Percentiles rank a stretch among this genome's conserved stretches.
Conservation (phyloP, 371 early-diverging fungal species). For the Mucor mucedo region DNA sequence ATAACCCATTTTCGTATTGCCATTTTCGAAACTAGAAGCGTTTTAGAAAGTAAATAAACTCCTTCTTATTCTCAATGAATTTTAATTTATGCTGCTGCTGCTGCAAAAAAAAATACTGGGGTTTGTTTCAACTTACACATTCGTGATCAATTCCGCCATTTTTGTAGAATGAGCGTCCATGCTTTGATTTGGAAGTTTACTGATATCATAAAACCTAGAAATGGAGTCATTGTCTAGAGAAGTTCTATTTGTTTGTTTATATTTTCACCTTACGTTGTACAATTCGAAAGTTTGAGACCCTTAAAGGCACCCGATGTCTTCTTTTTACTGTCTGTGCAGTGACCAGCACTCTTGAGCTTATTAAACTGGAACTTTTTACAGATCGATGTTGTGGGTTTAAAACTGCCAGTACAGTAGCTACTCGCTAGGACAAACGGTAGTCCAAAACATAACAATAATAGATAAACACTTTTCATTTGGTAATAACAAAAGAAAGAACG, state of each 20-base stretch:
- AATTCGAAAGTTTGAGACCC: slow-evolving; percentile 36
- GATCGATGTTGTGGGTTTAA: background rate
- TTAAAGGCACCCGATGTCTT: slow-evolving; percentile 18
- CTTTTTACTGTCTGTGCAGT: slow-evolving; percentile 30
- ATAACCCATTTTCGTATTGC: slow-evolving; percentile 49
- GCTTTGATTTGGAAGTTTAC: slow-evolving; percentile 33
- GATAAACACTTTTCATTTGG: background rate
- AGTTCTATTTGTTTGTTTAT: background rate
- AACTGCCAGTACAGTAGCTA: slow-evolving; percentile 7
- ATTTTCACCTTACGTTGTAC: slow-evolving; percentile 42
- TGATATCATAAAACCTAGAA: slow-evolving; percentile 46
- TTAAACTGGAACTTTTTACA: slow-evolving; percentile 25
- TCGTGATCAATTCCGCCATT: slow-evolving; percentile 54
- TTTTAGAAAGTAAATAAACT: background rate
- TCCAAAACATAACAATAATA: background rate
- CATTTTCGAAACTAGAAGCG: slow-evolving; percentile 48
- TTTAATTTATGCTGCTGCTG: no score
- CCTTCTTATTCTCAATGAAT: no score
- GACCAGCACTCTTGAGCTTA: slow-evolving; percentile 11
- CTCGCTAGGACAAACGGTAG: background rate
- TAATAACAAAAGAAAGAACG: background rate
- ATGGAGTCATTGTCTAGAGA: background rate
- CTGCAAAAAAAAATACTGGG: background rate
- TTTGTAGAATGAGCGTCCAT: slow-evolving; percentile 39
- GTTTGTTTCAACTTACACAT: slow-evolving; percentile 38